Base-by-base conservation (phyloP, 306 rosid species). In the Dryas octopetala region DNA sequence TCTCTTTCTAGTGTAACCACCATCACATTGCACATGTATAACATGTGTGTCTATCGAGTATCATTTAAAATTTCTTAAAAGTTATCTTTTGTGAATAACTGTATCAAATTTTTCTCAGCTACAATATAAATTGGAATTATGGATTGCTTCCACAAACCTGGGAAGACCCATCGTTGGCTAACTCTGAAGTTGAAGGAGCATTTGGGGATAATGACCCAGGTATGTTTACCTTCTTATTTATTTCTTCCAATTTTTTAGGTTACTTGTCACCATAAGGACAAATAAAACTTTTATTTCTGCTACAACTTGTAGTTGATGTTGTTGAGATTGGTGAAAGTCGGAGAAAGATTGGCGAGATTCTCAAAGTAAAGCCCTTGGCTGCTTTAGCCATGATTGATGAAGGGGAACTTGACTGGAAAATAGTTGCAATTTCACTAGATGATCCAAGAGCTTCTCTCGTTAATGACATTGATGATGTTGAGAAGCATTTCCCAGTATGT, bases 341-440 rank as follows among this genome's bases (percentile, higher is more conserved):
- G 55, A 62, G 97, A 80, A 91, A 93, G 72, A 79, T 91, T 49
- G 98, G 98, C 1, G 89, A 91, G 74, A 74, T 96, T 86, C 92
- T 92, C 70, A 92, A 55, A 83, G 87, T 96, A 70, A 96, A 96
- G 82, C 97, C 99, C 53, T 80, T 96, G 86, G 99, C 86, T 85
- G 98, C 97, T 71, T 83, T 96, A 68, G 99, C 99, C 54, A 96
- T 96, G 99, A 92, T 96, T 78, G 99, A 96, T 83, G 99, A 92
- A 84, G 99, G 99, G 75, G 99, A 96, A 74, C 98, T 96, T 77
- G 99, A 96, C 92, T 96, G 99, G 99, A 95, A 96, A 82, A 90
- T 95, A 73, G 86, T 96, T 81, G 97, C 98, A 74, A 90, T 96
- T 83, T 90, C 99, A 63, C 73, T 95, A 64, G 97, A 95, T 78